A percentile compares a stretch with the other conserved stretches of the same genome.
These are phyloP conservation scores for Incumbomyces delicatus DNA, from an alignment of 2,329 filamentous ascomycete species.

Conservation along the genomic window DNA sequence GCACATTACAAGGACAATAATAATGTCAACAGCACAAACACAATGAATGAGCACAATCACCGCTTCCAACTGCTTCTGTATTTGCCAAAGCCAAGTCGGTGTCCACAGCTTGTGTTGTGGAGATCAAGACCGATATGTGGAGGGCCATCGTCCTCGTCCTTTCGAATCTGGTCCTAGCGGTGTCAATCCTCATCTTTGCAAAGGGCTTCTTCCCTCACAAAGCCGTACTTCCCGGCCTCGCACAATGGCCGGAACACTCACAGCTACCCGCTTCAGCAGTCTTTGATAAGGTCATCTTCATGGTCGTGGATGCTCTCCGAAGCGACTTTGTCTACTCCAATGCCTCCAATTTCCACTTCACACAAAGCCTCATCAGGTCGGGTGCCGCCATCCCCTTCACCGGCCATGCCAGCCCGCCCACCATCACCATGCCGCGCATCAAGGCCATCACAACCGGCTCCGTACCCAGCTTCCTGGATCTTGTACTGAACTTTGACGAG, in stretches of 20 bases:
- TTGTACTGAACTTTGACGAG: conserved; percentile 93
- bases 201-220: conserved; percentile 97
- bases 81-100: too few relatives aligned
- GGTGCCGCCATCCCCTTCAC: conserved; percentile 87
- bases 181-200: conserved; percentile 57
- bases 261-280: conserved; percentile 48
- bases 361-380: conserved; percentile 76
- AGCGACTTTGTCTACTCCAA: conserved; percentile 72
- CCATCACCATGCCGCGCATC: conserved; percentile 94
- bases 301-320: conserved; percentile 92
- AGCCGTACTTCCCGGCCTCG: conserved; percentile 77
- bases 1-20: too few relatives aligned
- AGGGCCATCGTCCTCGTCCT: not conserved
- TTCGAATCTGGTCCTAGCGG: conserved; percentile 18
- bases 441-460: conserved; percentile 97
- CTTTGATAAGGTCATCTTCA: conserved; percentile 88
- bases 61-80: too few relatives aligned
- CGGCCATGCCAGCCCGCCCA: conserved; percentile 89
- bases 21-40: too few relatives aligned
- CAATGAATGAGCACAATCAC: too few relatives aligned
- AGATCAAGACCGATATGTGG: too few relatives aligned
- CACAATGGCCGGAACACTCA: conserved; percentile 38
- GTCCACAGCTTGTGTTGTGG: too few relatives aligned
- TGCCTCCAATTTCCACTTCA: conserved; percentile 73
- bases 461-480: conserved; percentile 94